These are phyloP conservation scores for Globisporangium cystogenes DNA, from an alignment of 352 stramenopile genomes.

Conservation along the genomic window DNA sequence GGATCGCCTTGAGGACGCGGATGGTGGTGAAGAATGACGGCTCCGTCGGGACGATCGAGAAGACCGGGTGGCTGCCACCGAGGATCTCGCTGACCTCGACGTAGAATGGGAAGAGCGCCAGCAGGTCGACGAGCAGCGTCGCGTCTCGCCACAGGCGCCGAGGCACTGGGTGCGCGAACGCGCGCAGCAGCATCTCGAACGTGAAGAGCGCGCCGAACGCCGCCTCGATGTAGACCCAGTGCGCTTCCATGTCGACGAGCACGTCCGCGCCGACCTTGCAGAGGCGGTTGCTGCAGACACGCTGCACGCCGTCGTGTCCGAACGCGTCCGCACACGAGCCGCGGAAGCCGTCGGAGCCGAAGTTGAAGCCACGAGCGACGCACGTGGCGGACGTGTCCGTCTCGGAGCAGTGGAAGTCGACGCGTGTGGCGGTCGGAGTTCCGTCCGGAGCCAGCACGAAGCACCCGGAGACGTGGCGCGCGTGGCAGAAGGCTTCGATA, in stretches of 20 bases:
- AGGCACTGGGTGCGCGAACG: constrained; percentile 21
- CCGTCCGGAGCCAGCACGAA: constrained; percentile 21
- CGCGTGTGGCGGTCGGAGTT: constrained; percentile 7
- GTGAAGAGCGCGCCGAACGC: constrained; percentile 39
- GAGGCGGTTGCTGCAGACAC: constrained; percentile 37
- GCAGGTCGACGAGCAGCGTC: constrained; percentile 14
- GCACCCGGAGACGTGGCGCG: constrained; percentile 26
- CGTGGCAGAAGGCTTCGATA: constrained; percentile 31
- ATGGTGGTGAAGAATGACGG: constrained; percentile 38
- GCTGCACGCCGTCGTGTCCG: constrained; percentile 8
- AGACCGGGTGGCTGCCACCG: constrained; percentile 19
- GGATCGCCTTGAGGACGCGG: constrained; percentile 36
- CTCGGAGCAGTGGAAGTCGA: constrained; percentile 27
- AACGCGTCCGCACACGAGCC: constrained; percentile 21
- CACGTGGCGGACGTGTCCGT: constrained; percentile 13
- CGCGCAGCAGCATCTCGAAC: constrained; percentile 24
- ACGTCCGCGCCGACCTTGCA: constrained; percentile 31
- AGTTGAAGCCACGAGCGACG: constrained; percentile 26
- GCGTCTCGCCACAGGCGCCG: constrained; percentile 22
- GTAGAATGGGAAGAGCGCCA: constrained; percentile 33
- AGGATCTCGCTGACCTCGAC: constrained; percentile 22
- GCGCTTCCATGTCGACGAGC: constrained; percentile 40
- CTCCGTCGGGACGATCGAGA: constrained; percentile 29
- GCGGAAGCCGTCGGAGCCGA: constrained; percentile 21
- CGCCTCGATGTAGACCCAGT: constrained; percentile 47